Evolutionary conservation across 352 stramenopile species (phyloP), one percentile per base, ranked within the genome.

Genomic region (Globisporangium echinulatum): DNA sequence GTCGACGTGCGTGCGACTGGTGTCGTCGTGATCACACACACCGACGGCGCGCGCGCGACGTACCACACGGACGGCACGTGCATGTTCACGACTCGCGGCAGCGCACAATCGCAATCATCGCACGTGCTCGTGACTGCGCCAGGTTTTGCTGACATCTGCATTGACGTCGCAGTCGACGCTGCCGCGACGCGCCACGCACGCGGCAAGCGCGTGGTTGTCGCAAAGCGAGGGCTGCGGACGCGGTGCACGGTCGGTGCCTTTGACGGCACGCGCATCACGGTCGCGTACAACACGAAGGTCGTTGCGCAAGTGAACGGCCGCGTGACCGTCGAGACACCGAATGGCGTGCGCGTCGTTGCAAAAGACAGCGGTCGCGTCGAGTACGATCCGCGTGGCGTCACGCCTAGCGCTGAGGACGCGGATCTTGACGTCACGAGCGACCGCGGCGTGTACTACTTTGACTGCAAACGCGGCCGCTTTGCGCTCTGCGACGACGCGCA

Each of bases 221-320:
- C 79, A 7, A 90, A 90, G 50, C 80, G 83, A 15, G 83, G 83
- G 3, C 58, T 90, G 19, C 80, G 81, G 14, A 70, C 71, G 0
- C 76, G 83, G 13, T 85, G 70, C 57, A 58, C 81, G 44, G 60
- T 89, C 13, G 71, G 75, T 9, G 49, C 71, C 6, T 69, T 73
- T 17, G 79, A 92, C 19, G 83, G 81, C 56, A 88, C 83, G 11
- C 42, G 59, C n/a, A 61, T 90, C 5, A 70, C 87, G 44, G 63
- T 88, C 40, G 74, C 75, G 49, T 92, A 92, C 63, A 87, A 92
- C 54, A 90, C 83, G 33, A 83, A 83, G 48, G 77, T 92, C 5
- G 79, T 86, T 11, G 83, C 83, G 2, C 75, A 88, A 38, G 80
- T 92, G 37, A 88, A 90, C 57, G 83, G 80, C 40, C 72, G 76